These are phyloP conservation scores for Camelina laxa DNA, from an alignment of 345 rosid genomes.

Conservation along the genomic window DNA sequence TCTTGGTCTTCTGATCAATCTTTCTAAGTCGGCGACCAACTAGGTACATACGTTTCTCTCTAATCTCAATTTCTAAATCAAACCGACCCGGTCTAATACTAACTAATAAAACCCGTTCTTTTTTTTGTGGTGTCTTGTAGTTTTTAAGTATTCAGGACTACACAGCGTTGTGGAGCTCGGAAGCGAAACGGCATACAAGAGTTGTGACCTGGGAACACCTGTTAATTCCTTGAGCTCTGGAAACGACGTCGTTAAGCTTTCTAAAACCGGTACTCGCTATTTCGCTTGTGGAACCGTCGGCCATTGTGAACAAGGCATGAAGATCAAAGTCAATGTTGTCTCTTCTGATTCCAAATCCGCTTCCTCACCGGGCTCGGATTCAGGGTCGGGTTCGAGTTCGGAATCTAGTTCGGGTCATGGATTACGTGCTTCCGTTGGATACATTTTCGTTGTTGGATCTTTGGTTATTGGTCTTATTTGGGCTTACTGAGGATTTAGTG, in stretches of 20 bases:
- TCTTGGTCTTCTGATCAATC: slow-evolving; percentile 73
- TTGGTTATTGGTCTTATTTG: slow-evolving; percentile 31
- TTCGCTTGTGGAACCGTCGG: slow-evolving; percentile 87
- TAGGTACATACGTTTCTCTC: slow-evolving; percentile 53
- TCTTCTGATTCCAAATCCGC: slow-evolving; percentile 51
- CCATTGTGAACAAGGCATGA: slow-evolving; percentile 91
- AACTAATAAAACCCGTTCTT: neutral
- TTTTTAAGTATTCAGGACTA: slow-evolving; percentile 82
- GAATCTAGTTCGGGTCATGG: slow-evolving; percentile 27
- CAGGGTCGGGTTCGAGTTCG: slow-evolving; percentile 10
- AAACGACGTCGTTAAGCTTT: slow-evolving; percentile 73
- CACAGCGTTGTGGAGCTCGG: slow-evolving; percentile 87
- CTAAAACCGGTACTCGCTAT: slow-evolving; percentile 72
- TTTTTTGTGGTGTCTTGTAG: slow-evolving; percentile 36
- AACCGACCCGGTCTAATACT: slow-evolving; percentile 24
- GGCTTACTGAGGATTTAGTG: slow-evolving; percentile 29
- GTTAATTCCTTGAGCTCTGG: slow-evolving; percentile 69
- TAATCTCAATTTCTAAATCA: neutral
- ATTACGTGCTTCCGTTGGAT: slow-evolving; percentile 24
- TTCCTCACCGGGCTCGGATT: slow-evolving; percentile 32
- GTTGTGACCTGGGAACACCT: slow-evolving; percentile 73
- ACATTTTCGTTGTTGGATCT: slow-evolving; percentile 31
- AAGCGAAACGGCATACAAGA: slow-evolving; percentile 74
- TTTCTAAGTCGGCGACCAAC: slow-evolving; percentile 83
- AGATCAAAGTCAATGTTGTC: slow-evolving; percentile 67